phyloP scores from a whole-genome alignment of 495 filamentous ascomycete species.

The Penicillium simplicissimum region DNA sequence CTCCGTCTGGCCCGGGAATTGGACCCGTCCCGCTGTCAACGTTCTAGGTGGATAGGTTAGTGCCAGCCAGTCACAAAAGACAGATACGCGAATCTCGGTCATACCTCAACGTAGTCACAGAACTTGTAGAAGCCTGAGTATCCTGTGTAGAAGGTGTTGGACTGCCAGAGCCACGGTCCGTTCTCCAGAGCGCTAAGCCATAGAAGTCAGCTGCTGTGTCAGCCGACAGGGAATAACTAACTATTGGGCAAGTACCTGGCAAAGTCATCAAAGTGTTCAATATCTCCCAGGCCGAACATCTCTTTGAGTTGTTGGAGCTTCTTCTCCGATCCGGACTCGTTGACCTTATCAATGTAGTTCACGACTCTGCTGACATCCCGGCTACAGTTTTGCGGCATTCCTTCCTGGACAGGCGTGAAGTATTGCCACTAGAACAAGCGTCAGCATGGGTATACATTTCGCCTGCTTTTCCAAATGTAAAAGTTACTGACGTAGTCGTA shows the following conservation, averaged over 20 bases:
- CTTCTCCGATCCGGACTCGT: constrained; percentile 40
- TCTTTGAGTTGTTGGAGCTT: constrained; percentile 55
- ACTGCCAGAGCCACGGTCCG: constrained; percentile 62
- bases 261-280: constrained; percentile 62
- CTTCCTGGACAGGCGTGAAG: constrained; percentile 61
- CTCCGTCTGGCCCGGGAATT: constrained; percentile 43
- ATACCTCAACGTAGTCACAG: constrained; percentile 52
- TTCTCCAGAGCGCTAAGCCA: constrained; percentile 46
- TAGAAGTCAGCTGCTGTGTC: constrained; percentile 23
- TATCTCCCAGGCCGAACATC: constrained; percentile 55
- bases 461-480: background rate
- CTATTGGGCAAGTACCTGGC: constrained; percentile 34
- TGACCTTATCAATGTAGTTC: constrained; percentile 54
- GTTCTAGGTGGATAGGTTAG: constrained; percentile 20
- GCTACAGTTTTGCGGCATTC: constrained; percentile 66
- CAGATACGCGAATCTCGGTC: background rate
- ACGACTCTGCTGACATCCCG: constrained; percentile 56
- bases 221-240: background rate
- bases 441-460: too few species aligned
- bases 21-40: constrained; percentile 33
- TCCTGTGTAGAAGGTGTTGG: constrained; percentile 46
- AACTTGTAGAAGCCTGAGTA: constrained; percentile 57
- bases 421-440: constrained; percentile 54
- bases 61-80: background rate
- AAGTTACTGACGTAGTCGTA: constrained; percentile 48